phyloP scores from a whole-genome alignment of 1,284 basidiomycete species.

The Limonomyces culmigenus region DNA sequence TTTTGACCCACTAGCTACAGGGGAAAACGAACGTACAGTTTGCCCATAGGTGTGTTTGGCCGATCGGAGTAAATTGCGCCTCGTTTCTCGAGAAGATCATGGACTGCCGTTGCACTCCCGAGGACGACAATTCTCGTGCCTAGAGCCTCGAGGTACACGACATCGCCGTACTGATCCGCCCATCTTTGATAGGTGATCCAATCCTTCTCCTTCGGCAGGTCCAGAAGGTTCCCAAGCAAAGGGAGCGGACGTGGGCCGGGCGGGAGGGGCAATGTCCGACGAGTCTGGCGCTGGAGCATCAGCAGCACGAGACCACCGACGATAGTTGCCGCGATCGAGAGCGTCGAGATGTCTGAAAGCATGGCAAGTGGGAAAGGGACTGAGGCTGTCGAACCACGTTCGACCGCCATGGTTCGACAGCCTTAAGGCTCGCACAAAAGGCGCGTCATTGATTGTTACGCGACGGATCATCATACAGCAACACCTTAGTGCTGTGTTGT shows the following conservation, averaged over 20 bases:
- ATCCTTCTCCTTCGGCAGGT: slow-evolving; percentile 4
- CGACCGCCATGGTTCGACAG: too few species aligned
- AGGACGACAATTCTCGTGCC: slow-evolving; percentile 3
- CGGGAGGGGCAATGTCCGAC: slow-evolving; percentile 5
- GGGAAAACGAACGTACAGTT: slow-evolving; percentile 1
- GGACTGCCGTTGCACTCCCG: slow-evolving; percentile 1
- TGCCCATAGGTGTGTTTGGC: neutral
- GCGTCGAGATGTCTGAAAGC: too few species aligned
- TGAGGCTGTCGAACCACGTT: too few species aligned
- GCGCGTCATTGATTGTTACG: too few species aligned
- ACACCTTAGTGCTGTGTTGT: too few species aligned
- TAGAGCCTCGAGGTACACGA: slow-evolving; percentile 1
- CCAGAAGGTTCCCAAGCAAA: slow-evolving; percentile 6
- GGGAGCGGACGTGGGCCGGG: slow-evolving; percentile 6
- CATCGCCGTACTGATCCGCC: slow-evolving; percentile 5
- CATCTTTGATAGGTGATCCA: slow-evolving; percentile 5
- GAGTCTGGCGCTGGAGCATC: too few species aligned
- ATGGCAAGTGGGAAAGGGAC: too few species aligned
- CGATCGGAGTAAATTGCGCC: slow-evolving; percentile 3
- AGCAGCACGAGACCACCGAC: too few species aligned
- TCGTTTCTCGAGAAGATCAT: slow-evolving; percentile 4
- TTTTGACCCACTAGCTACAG: too few species aligned
- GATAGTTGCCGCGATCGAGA: too few species aligned
- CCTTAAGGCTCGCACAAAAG: too few species aligned
- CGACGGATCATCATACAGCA: too few species aligned